Base-by-base conservation (phyloP, 177 flowering plant genomes). In the Vitis hybrid region DNA sequence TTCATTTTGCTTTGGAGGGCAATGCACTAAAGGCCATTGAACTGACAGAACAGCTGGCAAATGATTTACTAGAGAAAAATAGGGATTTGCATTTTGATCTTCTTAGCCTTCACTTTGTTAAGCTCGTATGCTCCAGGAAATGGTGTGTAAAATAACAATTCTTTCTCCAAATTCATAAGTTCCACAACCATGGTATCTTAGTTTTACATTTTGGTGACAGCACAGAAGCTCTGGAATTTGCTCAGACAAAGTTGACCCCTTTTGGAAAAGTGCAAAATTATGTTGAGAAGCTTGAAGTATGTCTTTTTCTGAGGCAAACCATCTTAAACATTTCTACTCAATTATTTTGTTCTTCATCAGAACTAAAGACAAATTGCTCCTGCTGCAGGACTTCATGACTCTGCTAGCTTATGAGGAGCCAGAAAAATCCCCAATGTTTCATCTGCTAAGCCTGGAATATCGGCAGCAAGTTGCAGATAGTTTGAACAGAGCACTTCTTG, bases 371-470 rank as follows among this genome's bases (percentile, higher is more conserved):
- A 56, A 62, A n/a, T 67, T 77, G 39, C 65, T 58, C 12, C 50
- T 67, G 48, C 3, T 82, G 69, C 84, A 96, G 99, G 98, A 96
- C 69, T 84, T 87, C 16, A 84, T 93, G 92, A 97, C 97, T 53
- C 71, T 96, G 66, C 83, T 96, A 65, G 99, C 98, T 55, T 96
- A 93, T 74, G 94, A 93, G 62, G 97, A 96, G 68, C 99, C 99
- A 57, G 97, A 90, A 58, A 91, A 84, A 59, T 91, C 97, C 29
- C 99, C 99, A 19, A 86, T 93, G 97, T 92, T 88, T 84, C 93
- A 89, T 84, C 80, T 93, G 52, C 87, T 93, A 39, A 87, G 94
- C 80, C 50, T 66, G 53, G 99, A 93, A 2, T 85, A 88, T 62
- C 75, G 97, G 62, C 97, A 89, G 70, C 81, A 75, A 56, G 90